These are phyloP conservation scores for Phytophthora rubi DNA, from an alignment of 352 stramenopile genomes.

Conservation along the genomic window DNA sequence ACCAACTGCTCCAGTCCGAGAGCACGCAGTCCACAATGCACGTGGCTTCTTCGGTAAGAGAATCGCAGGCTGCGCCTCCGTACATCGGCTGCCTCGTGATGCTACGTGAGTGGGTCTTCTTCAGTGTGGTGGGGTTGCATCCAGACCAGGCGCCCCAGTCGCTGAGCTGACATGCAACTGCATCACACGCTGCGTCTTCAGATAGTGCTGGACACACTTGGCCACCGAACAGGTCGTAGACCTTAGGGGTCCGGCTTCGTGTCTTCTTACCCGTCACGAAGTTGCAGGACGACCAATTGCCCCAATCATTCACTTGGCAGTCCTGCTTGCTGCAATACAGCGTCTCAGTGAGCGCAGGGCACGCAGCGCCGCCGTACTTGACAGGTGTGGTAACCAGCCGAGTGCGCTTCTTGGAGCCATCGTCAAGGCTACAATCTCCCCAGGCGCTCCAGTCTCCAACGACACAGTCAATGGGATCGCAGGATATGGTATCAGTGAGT, in stretches of 20 bases:
- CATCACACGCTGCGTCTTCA: conserved; percentile 31
- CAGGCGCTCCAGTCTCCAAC: conserved; percentile 45
- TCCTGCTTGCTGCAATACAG: conserved; percentile 44
- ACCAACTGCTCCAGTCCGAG: conserved; percentile 54
- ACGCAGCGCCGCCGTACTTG: conserved; percentile 37
- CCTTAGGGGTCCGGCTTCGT: conserved; percentile 47
- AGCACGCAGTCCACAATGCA: conserved; percentile 63
- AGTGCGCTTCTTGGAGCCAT: conserved; percentile 36
- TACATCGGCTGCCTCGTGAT: conserved; percentile 43
- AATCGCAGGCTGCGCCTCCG: conserved; percentile 38
- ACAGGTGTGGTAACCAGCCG: conserved; percentile 28
- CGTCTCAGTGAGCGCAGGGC: conserved; percentile 29
- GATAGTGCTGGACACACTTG: conserved; percentile 27
- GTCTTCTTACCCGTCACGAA: conserved; percentile 49
- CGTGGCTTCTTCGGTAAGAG: conserved; percentile 22
- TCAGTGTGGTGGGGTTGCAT: conserved; percentile 43
- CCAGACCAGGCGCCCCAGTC: conserved; percentile 60
- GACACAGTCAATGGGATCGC: conserved; percentile 46
- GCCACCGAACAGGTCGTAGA: conserved; percentile 42
- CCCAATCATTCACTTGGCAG: conserved; percentile 59
- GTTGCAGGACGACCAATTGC: conserved; percentile 51
- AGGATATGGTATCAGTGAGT: conserved; percentile 30
- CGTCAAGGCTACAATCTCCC: conserved; percentile 37
- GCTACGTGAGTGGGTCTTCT: conserved; percentile 34
- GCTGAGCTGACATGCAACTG: conserved; percentile 44